These are phyloP conservation scores for Emericellopsis atlantica DNA, from an alignment of 2,329 filamentous ascomycete species.

Conservation along the genomic window DNA sequence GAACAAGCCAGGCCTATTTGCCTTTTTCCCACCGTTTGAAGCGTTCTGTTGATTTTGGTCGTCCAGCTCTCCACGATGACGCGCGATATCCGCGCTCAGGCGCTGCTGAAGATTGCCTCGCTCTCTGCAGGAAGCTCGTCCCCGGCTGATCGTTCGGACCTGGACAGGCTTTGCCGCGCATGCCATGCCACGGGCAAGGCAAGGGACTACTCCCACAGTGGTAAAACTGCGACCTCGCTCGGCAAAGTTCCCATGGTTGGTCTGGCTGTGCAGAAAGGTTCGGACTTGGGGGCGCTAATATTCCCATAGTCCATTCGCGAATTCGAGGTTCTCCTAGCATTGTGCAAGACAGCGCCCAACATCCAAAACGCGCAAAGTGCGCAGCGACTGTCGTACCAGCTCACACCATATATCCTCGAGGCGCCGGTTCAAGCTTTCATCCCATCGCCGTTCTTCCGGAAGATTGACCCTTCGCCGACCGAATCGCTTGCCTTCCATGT, in stretches of 20 bases:
- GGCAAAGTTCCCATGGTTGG: conserved; percentile 49
- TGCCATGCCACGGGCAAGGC: conserved; percentile 33
- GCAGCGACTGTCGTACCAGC: conserved; percentile 62
- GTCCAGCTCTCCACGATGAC: conserved; percentile 21
- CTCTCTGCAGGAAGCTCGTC: conserved; percentile 44
- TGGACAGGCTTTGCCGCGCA: conserved; percentile 48
- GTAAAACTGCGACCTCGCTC: conserved; percentile 26
- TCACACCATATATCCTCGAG: conserved; percentile 77
- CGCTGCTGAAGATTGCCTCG: conserved; percentile 52
- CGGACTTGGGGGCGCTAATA: not conserved
- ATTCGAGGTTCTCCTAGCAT: conserved; percentile 78
- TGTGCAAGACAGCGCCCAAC: conserved; percentile 79
- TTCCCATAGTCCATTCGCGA: conserved; percentile 63
- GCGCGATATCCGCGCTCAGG: conserved; percentile 46
- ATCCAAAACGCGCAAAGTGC: conserved; percentile 62
- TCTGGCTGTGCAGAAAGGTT: conserved; percentile 7
- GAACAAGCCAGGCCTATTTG: not conserved
- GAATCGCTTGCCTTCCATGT: conserved; percentile 72
- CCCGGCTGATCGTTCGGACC: conserved; percentile 48
- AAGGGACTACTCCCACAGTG: conserved; percentile 35
- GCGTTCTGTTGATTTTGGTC: not conserved
- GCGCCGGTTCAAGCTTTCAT: conserved; percentile 68
- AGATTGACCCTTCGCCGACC: conserved; percentile 77
- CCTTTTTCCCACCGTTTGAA: not conserved
- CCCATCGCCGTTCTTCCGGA: conserved; percentile 69